Evolutionary conservation across 345 rosid species (phyloP), one percentile per base, ranked within the genome.

Genomic region (Geranium rotundifolium): DNA sequence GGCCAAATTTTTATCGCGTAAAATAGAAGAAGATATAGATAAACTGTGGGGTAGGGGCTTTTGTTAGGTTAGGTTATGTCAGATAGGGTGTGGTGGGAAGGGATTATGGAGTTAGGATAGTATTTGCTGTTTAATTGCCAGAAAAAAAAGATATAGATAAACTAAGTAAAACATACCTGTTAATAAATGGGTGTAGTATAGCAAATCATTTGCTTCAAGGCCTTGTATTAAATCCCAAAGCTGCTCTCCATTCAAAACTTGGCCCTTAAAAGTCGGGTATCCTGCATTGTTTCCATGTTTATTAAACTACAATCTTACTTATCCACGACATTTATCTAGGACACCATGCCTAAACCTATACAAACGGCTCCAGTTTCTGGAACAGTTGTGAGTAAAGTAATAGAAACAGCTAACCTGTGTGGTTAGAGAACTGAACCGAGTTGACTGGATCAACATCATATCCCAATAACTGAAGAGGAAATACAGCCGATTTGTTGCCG

Each of bases 381-480:
- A 64, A 75, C 71, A 20, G 17, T 66, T 61, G 58, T 65, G 67
- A 74, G 58, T 65, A 69, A 56, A 70, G 77, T 61, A 34, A 34
- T 57, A 46, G 69, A 71, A 77, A 72, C 76, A 69, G 76, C 79
- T 80, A 81, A 84, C 99, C 99, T 66, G 99, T 93, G 75, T 90
- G 99, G 67, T 93, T 93, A 2, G 99, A 93, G 80, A 93, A 90
- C 73, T 93, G 99, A 19, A 93, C 99, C 1, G 99, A 93, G 79
- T 93, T 85, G 62, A 93, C 81, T 18, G 99, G 97, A 77, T 93
- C 97, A 63, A 93, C 96, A 77, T 93, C 99, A 68, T 79, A 93
- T 50, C 99, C 99, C 78, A 93, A 72, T 66, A 93, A 75, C 65
- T 93, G 97, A 58, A 93, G 92, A 72, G 97, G 97, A 60, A 93